A percentile compares a stretch with the other conserved stretches of the same genome.
Evolutionary conservation across 495 filamentous ascomycete genomes (phyloP).

Genomic region (Annulohypoxylon maeteangense): DNA sequence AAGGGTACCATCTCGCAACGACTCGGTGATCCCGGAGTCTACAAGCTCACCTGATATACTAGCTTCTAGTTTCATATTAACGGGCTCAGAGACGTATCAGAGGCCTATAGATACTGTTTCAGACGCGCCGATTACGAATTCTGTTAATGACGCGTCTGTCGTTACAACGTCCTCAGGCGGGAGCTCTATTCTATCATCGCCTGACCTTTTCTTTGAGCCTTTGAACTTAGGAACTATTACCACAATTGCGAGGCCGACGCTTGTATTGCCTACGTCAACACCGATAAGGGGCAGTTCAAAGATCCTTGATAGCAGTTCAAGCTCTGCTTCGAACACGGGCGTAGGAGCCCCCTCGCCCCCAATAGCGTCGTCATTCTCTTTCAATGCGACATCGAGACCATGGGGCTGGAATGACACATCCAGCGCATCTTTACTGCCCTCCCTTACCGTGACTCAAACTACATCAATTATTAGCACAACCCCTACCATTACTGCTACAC

Average conservation of each 20-base stretch:
- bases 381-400: slow-evolving; percentile 36
- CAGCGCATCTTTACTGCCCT: not conserved
- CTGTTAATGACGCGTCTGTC: slow-evolving; percentile 11
- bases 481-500: slow-evolving; percentile 18
- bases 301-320: slow-evolving; percentile 7
- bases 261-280: slow-evolving; percentile 30
- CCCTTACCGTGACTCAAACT: slow-evolving; percentile 18
- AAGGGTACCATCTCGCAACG: slow-evolving; percentile 31
- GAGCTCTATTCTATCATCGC: slow-evolving; percentile 7
- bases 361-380: slow-evolving; percentile 9
- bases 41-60: slow-evolving; percentile 35
- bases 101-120: slow-evolving; percentile 22
- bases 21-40: slow-evolving; percentile 27
- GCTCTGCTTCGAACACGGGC: not conserved
- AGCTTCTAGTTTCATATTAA: slow-evolving; percentile 19
- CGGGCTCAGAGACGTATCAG: slow-evolving; percentile 23
- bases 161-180: slow-evolving; percentile 12
- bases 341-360: not conserved
- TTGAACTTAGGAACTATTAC: slow-evolving; percentile 41
- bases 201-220: slow-evolving; percentile 9
- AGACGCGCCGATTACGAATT: slow-evolving; percentile 10
- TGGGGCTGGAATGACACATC: slow-evolving; percentile 38
- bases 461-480: slow-evolving; percentile 18
- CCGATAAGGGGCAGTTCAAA: slow-evolving; percentile 16
- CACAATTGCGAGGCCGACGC: slow-evolving; percentile 35